Percentiles rank a stretch among this genome's conserved stretches.
Evolutionary conservation across 83 land plant genomes (phyloP).

Genomic region (Thuja plicata): DNA sequence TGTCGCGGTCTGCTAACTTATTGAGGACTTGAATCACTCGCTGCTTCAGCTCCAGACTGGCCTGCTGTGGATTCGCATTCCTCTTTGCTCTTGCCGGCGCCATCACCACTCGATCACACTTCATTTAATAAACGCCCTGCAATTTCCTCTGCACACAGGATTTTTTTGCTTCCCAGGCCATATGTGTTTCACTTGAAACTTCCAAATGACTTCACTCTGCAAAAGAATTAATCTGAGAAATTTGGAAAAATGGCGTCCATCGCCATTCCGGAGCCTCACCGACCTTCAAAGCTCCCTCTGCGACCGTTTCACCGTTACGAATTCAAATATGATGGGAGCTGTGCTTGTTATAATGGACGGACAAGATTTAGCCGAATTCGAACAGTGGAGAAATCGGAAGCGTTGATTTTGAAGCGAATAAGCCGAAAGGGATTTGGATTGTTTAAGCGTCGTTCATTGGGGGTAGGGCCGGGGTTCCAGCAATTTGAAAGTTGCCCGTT

Average conservation of each 20-base stretch:
- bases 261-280: neutral
- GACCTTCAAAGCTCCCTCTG: neutral
- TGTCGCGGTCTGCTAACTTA: conserved; percentile 82
- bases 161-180: neutral
- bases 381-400: neutral
- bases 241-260: neutral
- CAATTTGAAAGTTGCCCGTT: neutral
- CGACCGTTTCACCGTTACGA: neutral
- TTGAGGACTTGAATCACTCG: conserved; percentile 49
- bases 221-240: neutral
- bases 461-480: too few relatives aligned
- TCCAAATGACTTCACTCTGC: neutral
- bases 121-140: too few relatives aligned
- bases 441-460: neutral
- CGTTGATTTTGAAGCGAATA: neutral
- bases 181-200: neutral
- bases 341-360: neutral
- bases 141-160: neutral
- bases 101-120: neutral
- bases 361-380: neutral
- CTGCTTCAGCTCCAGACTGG: conserved; percentile 57
- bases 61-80: conserved; percentile 25
- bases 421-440: neutral
- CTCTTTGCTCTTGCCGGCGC: conserved; percentile 21
- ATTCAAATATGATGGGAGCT: neutral